Evolutionary conservation across 352 stramenopile genomes (phyloP), one percentile per base, ranked within the genome.

Genomic region (Phytophthora tubulina): DNA sequence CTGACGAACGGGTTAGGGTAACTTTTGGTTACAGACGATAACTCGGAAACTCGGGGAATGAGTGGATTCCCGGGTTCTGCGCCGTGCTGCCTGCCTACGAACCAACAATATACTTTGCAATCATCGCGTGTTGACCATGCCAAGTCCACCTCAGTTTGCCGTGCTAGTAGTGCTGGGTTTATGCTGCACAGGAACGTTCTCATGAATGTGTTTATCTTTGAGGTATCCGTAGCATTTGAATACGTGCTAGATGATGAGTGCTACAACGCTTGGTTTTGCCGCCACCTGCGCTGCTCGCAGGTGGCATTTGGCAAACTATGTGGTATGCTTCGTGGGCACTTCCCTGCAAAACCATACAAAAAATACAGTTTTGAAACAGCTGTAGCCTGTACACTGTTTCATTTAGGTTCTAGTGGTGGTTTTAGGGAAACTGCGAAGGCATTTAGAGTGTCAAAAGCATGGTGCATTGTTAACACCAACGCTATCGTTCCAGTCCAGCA

Each of bases 361-460:
- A 27, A 51, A 35, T 57, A 45, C 36, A 63, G 44, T 57, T 27
- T 27, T 27, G 53, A 70, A 48, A 56, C 44, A 52, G 35, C 36
- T 48, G 44, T 64, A 42, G 53, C 63, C 13, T 70, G 63, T 45
- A 64, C 52, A 4, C 21, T 63, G 15, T 63, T 70, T 54, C 62
- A 54, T 59, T 42, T 70, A 32, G 45, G 45, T 13, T 70, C 53
- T 54, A 64, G 63, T 54, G 63, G 53, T 2, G 27, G 30, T 35
- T 55, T 44, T 50, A 42, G 52, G 32, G 33, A 70, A 63, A 58
- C 44, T 6, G 31, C 51, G 6, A 42, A 62, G 14, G 51, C 41
- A 56, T 70, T 70, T 58, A 35, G 52, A n/a, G 62, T 58, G 17
- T 70, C 35, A 46, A 63, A 63, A 31, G 33, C 62, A 21, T 70